A percentile compares a stretch with the other conserved stretches of the same genome.
phyloP scores from a whole-genome alignment of 768 basidiomycete species.

The Austroboletus festivus region DNA sequence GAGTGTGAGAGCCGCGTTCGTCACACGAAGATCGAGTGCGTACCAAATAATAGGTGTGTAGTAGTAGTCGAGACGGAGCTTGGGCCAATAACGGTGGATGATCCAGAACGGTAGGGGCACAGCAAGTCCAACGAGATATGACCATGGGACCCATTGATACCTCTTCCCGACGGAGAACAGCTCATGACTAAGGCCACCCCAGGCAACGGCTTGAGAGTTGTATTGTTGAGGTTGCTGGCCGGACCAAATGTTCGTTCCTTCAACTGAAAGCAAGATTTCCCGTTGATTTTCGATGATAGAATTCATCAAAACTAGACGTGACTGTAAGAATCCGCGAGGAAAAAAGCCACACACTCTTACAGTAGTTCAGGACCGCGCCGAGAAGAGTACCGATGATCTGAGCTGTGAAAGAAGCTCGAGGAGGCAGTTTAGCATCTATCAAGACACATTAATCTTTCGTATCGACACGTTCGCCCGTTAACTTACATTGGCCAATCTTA shows the following conservation, averaged over 20 bases:
- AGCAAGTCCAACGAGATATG: slow-evolving; percentile 32
- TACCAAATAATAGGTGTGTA: slow-evolving; percentile 25
- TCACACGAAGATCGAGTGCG: neutral
- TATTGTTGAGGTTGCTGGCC: slow-evolving; percentile 32
- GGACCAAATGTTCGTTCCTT: slow-evolving; percentile 45
- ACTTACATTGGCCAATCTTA: slow-evolving; percentile 38
- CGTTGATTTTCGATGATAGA: slow-evolving; percentile 51
- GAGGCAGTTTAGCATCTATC: slow-evolving; percentile 55
- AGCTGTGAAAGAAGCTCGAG: slow-evolving; percentile 60
- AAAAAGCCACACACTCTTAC: slow-evolving; percentile 47
- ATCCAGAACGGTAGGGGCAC: slow-evolving; percentile 43
- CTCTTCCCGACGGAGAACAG: slow-evolving; percentile 31
- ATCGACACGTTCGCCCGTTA: neutral
- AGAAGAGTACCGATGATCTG: slow-evolving; percentile 42
- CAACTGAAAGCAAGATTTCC: slow-evolving; percentile 49
- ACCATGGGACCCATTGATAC: slow-evolving; percentile 43
- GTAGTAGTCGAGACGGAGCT: slow-evolving; percentile 24
- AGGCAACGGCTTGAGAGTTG: slow-evolving; percentile 35
- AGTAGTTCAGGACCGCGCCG: slow-evolving; percentile 38
- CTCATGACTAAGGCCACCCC: slow-evolving; percentile 40
- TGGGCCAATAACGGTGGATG: slow-evolving; percentile 35
- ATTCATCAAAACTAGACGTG: slow-evolving; percentile 44
- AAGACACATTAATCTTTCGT: neutral
- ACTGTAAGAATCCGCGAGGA: neutral
- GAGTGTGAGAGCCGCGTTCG: neutral